phyloP scores from a whole-genome alignment of 2,329 filamentous ascomycete species.

The Cytospora piceicola region DNA sequence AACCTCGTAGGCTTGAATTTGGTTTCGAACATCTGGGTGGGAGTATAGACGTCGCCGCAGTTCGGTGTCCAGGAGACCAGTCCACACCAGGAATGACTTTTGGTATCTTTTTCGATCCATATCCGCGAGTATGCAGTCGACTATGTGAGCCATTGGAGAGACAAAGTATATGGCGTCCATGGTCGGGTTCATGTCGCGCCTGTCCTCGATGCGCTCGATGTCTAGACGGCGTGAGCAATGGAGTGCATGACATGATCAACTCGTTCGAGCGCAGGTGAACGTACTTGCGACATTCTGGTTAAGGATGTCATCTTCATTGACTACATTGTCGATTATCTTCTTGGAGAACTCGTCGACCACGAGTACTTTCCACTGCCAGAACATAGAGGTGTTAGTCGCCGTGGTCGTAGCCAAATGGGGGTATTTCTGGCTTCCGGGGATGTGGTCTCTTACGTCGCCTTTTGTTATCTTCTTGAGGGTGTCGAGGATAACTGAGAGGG shows the following conservation, averaged over 20 bases:
- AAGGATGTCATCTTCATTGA: slow-evolving; percentile 95
- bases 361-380: slow-evolving; percentile 87
- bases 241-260: slow-evolving; percentile 17
- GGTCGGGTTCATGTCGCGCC: slow-evolving; percentile 77
- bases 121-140: slow-evolving; percentile 93
- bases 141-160: slow-evolving; percentile 81
- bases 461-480: slow-evolving; percentile 78
- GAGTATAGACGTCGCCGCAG: slow-evolving; percentile 76
- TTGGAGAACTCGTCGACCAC: slow-evolving; percentile 84
- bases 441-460: slow-evolving; percentile 68
- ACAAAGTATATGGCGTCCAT: slow-evolving; percentile 97
- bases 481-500: slow-evolving; percentile 65
- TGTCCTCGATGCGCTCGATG: slow-evolving; percentile 91
- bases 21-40: slow-evolving; percentile 68
- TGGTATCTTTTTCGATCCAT: slow-evolving; percentile 84
- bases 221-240: slow-evolving; percentile 55
- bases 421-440: not conserved
- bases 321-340: slow-evolving; percentile 86
- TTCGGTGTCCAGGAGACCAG: slow-evolving; percentile 69
- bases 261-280: slow-evolving; percentile 37
- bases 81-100: slow-evolving; percentile 84
- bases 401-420: not conserved
- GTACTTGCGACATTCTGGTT: slow-evolving; percentile 94
- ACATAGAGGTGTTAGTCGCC: slow-evolving; percentile 9
- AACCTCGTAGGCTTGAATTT: slow-evolving; percentile 79